phyloP scores from a whole-genome alignment of 768 basidiomycete species.

The Gloeophyllum trabeum region DNA sequence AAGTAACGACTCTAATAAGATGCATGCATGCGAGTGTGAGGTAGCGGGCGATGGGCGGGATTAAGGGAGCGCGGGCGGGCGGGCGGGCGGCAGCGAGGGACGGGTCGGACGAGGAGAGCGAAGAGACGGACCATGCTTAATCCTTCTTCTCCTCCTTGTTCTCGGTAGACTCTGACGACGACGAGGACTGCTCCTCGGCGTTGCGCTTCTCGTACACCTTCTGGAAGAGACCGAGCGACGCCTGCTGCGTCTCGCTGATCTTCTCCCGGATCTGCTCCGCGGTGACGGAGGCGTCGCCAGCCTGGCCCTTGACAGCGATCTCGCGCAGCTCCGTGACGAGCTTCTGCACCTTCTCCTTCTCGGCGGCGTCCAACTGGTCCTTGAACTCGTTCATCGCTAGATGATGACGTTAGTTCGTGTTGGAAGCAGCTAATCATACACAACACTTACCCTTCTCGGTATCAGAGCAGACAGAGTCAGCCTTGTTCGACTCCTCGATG shows the following conservation, averaged over 20 bases:
- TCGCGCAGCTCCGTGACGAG: conserved; percentile 84
- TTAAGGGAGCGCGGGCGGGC: background rate
- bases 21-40: conserved; percentile 5
- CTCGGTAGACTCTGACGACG: conserved; percentile 19
- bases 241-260: conserved; percentile 89
- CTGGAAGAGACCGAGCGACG: conserved; percentile 94
- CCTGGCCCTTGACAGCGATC: conserved; percentile 81
- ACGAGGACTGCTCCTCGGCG: conserved; percentile 48
- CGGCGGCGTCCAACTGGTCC: conserved; percentile 84
- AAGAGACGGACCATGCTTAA: conserved; percentile 23
- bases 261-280: conserved; percentile 86
- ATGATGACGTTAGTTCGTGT: too few relatives aligned
- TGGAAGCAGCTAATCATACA: too few relatives aligned
- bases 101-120: background rate
- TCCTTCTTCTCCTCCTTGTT: conserved; percentile 77
- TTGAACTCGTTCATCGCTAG: conserved; percentile 95
- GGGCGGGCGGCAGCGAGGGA: background rate
- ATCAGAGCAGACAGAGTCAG: conserved; percentile 86
- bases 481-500: conserved; percentile 96
- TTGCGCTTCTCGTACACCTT: conserved; percentile 91
- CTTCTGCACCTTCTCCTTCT: conserved; percentile 90
- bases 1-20: conserved; percentile 6
- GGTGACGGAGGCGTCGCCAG: conserved; percentile 69
- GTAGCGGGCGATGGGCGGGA: conserved; percentile 4
- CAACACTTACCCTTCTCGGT: conserved; percentile 81